Conservation (phyloP, 495 filamentous ascomycete genomes). For the Choiromyces venosus region DNA sequence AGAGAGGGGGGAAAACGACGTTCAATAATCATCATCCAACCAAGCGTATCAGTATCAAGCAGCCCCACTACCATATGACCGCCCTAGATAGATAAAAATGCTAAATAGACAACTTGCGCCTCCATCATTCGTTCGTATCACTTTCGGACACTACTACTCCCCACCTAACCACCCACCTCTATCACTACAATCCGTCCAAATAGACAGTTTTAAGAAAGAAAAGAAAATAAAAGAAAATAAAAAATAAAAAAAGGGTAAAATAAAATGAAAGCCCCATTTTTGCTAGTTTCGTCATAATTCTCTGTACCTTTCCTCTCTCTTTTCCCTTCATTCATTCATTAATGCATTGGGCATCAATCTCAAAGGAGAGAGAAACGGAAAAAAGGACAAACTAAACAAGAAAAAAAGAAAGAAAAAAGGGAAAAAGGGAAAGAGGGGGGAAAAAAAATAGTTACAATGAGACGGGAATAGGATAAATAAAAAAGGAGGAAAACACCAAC, state of each 20-base stretch:
- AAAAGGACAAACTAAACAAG: slow-evolving; percentile 16
- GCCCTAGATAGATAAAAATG: neutral
- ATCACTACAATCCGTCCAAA: neutral
- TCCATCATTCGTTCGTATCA: neutral
- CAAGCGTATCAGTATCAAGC: neutral
- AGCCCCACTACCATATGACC: neutral
- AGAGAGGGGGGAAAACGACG: neutral
- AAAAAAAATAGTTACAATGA: slow-evolving; percentile 32
- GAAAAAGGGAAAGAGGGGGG: slow-evolving; percentile 10
- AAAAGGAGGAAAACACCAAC: slow-evolving; percentile 27
- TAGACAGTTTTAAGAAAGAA: too few species aligned
- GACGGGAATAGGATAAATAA: slow-evolving; percentile 15
- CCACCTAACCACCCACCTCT: neutral
- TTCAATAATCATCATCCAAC: neutral
- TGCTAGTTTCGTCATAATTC: neutral
- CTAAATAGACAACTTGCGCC: neutral
- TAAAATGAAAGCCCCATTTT: slow-evolving; percentile 10
- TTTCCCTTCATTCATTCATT: neutral
- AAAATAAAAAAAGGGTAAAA: slow-evolving; percentile 7
- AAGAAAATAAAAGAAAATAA: neutral
- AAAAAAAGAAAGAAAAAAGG: slow-evolving; percentile 31
- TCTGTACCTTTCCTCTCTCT: neutral
- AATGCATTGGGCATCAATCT: slow-evolving; percentile 6
- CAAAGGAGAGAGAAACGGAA: neutral
- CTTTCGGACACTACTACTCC: too few species aligned